Percentiles rank a stretch among this genome's conserved stretches.
Conservation (phyloP, 1,284 basidiomycete species). For the Melampsora abietis-canadensis region DNA sequence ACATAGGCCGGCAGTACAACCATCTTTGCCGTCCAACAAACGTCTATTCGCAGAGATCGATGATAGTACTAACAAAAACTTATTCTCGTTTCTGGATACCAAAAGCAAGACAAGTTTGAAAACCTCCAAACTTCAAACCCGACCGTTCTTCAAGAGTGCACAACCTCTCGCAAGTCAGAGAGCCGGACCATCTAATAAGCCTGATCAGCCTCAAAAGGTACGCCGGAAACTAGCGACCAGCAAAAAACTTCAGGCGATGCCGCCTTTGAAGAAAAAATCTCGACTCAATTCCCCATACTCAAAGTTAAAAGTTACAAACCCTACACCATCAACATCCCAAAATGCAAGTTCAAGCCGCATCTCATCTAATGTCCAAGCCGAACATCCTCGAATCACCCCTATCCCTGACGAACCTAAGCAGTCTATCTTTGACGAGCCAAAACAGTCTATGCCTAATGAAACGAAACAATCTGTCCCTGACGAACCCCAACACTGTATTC, state of each 20-base stretch:
- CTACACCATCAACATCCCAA: neutral
- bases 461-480: neutral
- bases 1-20: neutral
- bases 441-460: neutral
- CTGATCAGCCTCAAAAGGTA: neutral
- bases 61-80: conserved; percentile 25
- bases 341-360: neutral
- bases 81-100: conserved; percentile 38
- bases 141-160: conserved; percentile 20
- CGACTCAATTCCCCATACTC: conserved; percentile 1
- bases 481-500: no score
- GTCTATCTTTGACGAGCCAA: neutral
- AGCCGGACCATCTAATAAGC: neutral
- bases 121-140: conserved; percentile 5
- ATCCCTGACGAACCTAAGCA: neutral
- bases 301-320: neutral
- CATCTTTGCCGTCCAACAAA: neutral
- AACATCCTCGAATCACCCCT: neutral
- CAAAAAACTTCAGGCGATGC: neutral
- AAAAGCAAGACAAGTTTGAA: neutral
- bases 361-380: neutral
- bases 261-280: conserved; percentile 24
- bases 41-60: conserved; percentile 32
- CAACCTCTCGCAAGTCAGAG: conserved; percentile 18
- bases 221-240: conserved; percentile 21